Base-by-base conservation (phyloP, 306 rosid species). In the Nissolia schottii region DNA sequence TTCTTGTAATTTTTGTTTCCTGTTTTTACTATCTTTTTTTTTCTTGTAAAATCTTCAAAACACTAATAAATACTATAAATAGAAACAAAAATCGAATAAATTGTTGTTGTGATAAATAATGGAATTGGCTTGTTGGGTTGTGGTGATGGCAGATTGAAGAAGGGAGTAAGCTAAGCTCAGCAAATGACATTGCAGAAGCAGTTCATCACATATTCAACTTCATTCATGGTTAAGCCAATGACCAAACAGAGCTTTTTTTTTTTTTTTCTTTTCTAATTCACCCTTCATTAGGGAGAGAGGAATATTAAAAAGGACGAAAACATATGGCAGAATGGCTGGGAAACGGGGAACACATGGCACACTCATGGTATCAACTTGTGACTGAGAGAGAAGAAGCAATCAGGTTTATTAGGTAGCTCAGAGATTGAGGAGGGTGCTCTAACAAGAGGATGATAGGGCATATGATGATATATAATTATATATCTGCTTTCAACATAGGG, bases 101-200 rank as follows among this genome's bases (percentile, higher is more conserved):
- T n/a, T n/a, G n/a, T n/a, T n/a, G n/a, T n/a, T 34, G 23, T 50
- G 64, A 18, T 49, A 27, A 37, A 69, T 67, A 43, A 75, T 51
- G 46, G 34, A 71, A 4, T 70, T 73, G 68, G 73, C 50, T 0
- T 75, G 58, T 41, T 14, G 51, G n/a, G n/a, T n/a, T 46, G 48
- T 72, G 51, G 45, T 31, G 50, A n/a, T 77, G 84, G 84, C 92
- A 95, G 99, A 89, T 95, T 37, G 97, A 95, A 74, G 96, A 95
- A 54, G 96, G 76, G 10, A 91, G 97, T 56, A 70, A 82, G 76
- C 80, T 91, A 76, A 80, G 88, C 60, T 76, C 96, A 60, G 93
- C 96, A 56, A 87, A 79, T 76, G 92, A 89, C 62, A 95, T 95
- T 54, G 91, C 93, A 55, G 88, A 70, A 77, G 79, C 91, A 41